Conservation (phyloP, 1,284 basidiomycete genomes). For the Trametes sp. region DNA sequence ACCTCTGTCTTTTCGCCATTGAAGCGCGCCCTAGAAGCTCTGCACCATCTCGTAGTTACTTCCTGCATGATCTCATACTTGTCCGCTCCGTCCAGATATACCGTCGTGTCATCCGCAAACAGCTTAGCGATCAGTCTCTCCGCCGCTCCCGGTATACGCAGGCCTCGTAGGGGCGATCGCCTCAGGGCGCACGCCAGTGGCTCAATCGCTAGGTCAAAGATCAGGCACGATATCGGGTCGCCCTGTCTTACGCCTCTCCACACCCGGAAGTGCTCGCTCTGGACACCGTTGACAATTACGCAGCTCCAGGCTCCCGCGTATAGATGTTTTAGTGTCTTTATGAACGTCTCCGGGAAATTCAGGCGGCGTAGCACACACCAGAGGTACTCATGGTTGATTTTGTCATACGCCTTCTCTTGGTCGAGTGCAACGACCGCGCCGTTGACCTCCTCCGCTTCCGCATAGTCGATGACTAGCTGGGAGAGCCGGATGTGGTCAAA, state of each 20-base stretch:
- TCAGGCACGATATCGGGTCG: constrained; percentile 46
- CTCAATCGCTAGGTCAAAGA: constrained; percentile 35
- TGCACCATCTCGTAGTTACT: constrained; percentile 40
- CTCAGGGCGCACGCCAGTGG: constrained; percentile 40
- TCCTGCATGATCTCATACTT: constrained; percentile 22
- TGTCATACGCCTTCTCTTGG: not conserved
- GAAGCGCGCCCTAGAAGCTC: constrained; percentile 42
- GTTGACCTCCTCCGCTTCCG: constrained; percentile 34
- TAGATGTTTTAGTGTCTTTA: not conserved
- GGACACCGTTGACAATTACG: not conserved
- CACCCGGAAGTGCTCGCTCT: not conserved
- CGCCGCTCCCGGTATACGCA: constrained; percentile 32
- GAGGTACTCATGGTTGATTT: not conserved
- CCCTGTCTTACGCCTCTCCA: constrained; percentile 28
- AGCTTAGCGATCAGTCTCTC: constrained; percentile 33
- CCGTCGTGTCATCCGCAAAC: constrained; percentile 43
- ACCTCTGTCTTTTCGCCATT: constrained; percentile 45
- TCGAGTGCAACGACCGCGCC: constrained; percentile 32
- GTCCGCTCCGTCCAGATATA: constrained; percentile 35
- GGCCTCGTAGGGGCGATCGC: constrained; percentile 40
- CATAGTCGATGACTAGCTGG: constrained; percentile 32
- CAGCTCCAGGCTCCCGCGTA: not conserved
- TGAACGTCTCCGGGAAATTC: constrained; percentile 6
- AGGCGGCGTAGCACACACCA: not conserved
- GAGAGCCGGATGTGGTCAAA: constrained; percentile 34